A percentile compares a stretch with the other conserved stretches of the same genome.
Conservation (phyloP, 2,329 filamentous ascomycete species). For the Teratosphaeria zuluensis region DNA sequence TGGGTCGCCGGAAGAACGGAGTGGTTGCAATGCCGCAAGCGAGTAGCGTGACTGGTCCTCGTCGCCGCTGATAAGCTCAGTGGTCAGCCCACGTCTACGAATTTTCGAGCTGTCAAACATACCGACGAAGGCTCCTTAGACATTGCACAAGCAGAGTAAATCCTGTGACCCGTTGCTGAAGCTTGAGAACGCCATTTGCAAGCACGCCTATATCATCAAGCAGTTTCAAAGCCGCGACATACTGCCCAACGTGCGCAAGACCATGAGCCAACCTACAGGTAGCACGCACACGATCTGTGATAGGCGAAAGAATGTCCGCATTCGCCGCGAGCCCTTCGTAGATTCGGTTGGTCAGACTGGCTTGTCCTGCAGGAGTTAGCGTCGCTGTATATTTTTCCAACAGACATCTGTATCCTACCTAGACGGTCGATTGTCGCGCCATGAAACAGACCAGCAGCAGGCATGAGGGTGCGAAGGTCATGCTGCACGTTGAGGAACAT, state of each 20-base stretch:
- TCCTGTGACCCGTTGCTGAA: slow-evolving; percentile 62
- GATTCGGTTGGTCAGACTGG: slow-evolving; percentile 38
- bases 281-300: slow-evolving; percentile 72
- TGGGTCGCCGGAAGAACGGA: slow-evolving; percentile 36
- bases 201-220: slow-evolving; percentile 53
- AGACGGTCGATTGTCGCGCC: slow-evolving; percentile 68
- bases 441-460: slow-evolving; percentile 62
- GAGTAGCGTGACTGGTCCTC: slow-evolving; percentile 29
- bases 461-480: slow-evolving; percentile 62
- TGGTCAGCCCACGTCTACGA: neutral
- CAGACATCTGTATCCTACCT: slow-evolving; percentile 36
- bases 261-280: slow-evolving; percentile 61
- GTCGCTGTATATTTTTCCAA: neutral
- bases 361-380: slow-evolving; percentile 42
- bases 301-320: slow-evolving; percentile 52
- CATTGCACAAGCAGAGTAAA: slow-evolving; percentile 59
- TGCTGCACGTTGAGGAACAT: slow-evolving; percentile 73
- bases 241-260: slow-evolving; percentile 57
- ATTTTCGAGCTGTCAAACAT: slow-evolving; percentile 1
- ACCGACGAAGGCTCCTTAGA: slow-evolving; percentile 50
- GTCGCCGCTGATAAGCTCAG: slow-evolving; percentile 36
- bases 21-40: slow-evolving; percentile 46
- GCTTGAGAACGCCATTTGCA: slow-evolving; percentile 62
- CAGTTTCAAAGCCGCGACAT: slow-evolving; percentile 54
- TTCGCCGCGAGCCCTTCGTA: slow-evolving; percentile 69